These are phyloP conservation scores for Globisporangium lucens DNA, from an alignment of 352 stramenopile genomes.

Conservation along the genomic window DNA sequence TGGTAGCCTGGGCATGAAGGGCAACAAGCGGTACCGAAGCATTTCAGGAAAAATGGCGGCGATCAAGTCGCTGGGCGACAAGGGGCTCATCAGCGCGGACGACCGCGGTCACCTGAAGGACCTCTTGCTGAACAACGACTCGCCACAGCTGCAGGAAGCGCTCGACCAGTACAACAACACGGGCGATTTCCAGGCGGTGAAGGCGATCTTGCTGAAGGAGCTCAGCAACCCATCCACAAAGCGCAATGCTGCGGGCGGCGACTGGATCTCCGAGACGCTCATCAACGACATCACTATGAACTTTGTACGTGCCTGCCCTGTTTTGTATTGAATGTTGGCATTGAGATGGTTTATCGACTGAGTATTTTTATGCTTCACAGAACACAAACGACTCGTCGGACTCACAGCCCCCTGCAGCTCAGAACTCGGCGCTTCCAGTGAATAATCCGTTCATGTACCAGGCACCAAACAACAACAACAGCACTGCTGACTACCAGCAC, in stretches of 20 bases:
- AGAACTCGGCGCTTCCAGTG: background rate
- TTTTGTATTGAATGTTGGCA: background rate
- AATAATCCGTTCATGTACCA: slow-evolving; percentile 41
- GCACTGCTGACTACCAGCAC: slow-evolving; percentile 18
- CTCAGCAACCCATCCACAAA: slow-evolving; percentile 63
- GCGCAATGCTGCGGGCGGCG: slow-evolving; percentile 48
- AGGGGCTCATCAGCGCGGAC: slow-evolving; percentile 65
- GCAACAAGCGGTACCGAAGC: slow-evolving; percentile 70
- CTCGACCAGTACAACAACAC: slow-evolving; percentile 77
- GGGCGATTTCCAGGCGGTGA: slow-evolving; percentile 71
- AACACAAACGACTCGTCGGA: slow-evolving; percentile 12
- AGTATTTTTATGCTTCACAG: background rate
- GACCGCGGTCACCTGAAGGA: slow-evolving; percentile 73
- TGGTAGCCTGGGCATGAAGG: slow-evolving; percentile 45
- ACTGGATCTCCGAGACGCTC: slow-evolving; percentile 74
- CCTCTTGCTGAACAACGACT: slow-evolving; percentile 78
- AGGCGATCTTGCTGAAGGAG: slow-evolving; percentile 63
- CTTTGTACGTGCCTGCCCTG: slow-evolving; percentile 28
- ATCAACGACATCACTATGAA: slow-evolving; percentile 73
- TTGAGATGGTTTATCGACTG: background rate
- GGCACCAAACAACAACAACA: slow-evolving; percentile 7
- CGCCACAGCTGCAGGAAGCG: slow-evolving; percentile 65
- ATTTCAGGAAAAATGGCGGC: slow-evolving; percentile 81
- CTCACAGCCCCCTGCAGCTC: background rate
- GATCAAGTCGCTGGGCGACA: slow-evolving; percentile 75